Evolutionary conservation across 2,329 filamentous ascomycete genomes (phyloP).

Genomic region (Nothopassalora personata): DNA sequence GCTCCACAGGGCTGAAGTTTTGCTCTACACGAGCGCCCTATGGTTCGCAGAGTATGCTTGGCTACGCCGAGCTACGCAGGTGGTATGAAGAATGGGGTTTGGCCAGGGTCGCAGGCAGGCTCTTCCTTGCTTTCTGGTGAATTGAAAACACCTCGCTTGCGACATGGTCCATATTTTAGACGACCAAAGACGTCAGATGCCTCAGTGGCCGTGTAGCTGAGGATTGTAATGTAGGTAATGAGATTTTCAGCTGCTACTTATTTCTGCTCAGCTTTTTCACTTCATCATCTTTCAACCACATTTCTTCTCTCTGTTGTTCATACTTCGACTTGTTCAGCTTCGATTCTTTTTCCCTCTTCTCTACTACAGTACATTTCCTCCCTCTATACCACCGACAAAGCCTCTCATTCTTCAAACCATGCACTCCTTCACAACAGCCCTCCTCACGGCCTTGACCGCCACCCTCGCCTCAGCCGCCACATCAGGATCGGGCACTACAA

Average conservation of each 20-base stretch:
- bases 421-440: constrained; percentile 17
- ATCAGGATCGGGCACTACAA: constrained; percentile 32
- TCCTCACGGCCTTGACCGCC: constrained; percentile 15
- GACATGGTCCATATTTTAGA: not conserved
- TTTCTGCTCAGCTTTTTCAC: not conserved
- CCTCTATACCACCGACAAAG: no score
- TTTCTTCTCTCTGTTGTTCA: not conserved
- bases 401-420: not conserved
- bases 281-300: not conserved
- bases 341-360: not conserved
- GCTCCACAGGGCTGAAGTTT: not conserved
- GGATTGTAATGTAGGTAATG: not conserved
- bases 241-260: not conserved
- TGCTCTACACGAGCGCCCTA: not conserved
- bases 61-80: not conserved
- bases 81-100: not conserved
- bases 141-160: not conserved
- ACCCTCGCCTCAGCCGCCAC: constrained; percentile 19
- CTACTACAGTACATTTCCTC: not conserved
- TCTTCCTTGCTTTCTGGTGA: not conserved
- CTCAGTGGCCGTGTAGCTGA: not conserved
- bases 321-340: not conserved
- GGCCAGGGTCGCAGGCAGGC: not conserved
- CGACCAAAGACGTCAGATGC: not conserved
- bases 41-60: not conserved